phyloP scores from a whole-genome alignment of 352 stramenopile species.

The Aphanomyces stellatus region DNA sequence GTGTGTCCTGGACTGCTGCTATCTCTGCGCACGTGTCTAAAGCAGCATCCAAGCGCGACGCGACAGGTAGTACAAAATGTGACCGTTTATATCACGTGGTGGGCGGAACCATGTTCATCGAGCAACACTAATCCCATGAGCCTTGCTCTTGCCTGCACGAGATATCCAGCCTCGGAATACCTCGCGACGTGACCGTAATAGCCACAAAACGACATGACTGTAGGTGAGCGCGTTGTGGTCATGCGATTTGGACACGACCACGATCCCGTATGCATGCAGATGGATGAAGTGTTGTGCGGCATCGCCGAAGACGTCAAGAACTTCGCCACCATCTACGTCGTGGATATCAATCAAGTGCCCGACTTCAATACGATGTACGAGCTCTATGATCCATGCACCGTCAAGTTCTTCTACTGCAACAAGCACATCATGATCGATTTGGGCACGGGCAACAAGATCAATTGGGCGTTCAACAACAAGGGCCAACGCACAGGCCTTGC shows the following conservation, averaged over 20 bases:
- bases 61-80: too few species aligned
- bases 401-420: conserved; percentile 99
- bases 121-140: too few species aligned
- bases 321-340: conserved; percentile 97
- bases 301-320: conserved; percentile 99
- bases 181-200: too few species aligned
- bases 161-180: too few species aligned
- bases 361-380: conserved; percentile 99
- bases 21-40: too few species aligned
- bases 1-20: too few species aligned
- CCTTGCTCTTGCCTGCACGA: too few species aligned
- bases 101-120: too few species aligned
- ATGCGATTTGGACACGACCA: conserved; percentile 98
- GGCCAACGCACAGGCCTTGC: too few species aligned
- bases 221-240: conserved; percentile 96
- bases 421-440: conserved; percentile 99
- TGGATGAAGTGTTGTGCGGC: conserved; percentile 93
- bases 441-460: conserved; percentile 99
- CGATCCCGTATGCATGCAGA: conserved; percentile 97
- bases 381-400: conserved; percentile 97
- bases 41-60: too few species aligned
- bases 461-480: conserved; percentile 96
- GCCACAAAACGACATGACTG: conserved; percentile 98
- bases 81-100: too few species aligned
- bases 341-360: conserved; percentile 90